Base-by-base conservation (phyloP, 2,329 filamentous ascomycete genomes). In the Penicillium janthinellum region DNA sequence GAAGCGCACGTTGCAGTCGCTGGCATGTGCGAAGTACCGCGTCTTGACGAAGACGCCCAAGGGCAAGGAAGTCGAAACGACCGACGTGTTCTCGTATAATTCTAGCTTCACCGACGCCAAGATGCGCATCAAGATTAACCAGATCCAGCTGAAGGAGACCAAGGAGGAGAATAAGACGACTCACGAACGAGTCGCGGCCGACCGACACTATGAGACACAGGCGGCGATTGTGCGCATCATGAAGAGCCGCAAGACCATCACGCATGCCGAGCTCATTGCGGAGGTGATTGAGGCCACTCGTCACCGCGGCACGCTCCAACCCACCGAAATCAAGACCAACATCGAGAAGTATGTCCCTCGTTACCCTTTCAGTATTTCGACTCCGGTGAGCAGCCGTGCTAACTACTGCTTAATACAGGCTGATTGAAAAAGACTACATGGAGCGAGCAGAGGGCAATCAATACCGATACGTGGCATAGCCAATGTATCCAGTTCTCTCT, bases 101-200 rank as follows among this genome's bases (percentile, higher is more conserved):
- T 77, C 83, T 47, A 74, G 75, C 15, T 99, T 99, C 77, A 80
- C 80, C 2, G 90, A 97, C 71, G 84, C 88, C 20, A 96, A 95
- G 76, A 90, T 91, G 77, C 88, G 92, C 58, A 88, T 99, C 79
- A 99, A 99, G 81, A 97, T 99, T 81, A 99, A 98, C 79, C 94
- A 97, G 78, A 95, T 99, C 68, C 95, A 99, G 78, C 85, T 97
- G 53, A 96, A 95, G 78, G 95, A 99, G 79, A 98, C 95, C 0
- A 90, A 90, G 70, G 90, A 94, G 71, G 95, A 99, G 78, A 97
- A 97, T 78, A 90, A 92, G 77, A 91, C 90, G 69, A 98, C 93
- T 1, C 92, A 98, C 76, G 90, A 96, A 76, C 86, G 92, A 45
- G 91, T 99, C 4, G 89, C 88, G 0, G 90, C 90, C 54, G 95